phyloP scores from a whole-genome alignment of 1,284 basidiomycete genomes.

The Tilletia walkeri region DNA sequence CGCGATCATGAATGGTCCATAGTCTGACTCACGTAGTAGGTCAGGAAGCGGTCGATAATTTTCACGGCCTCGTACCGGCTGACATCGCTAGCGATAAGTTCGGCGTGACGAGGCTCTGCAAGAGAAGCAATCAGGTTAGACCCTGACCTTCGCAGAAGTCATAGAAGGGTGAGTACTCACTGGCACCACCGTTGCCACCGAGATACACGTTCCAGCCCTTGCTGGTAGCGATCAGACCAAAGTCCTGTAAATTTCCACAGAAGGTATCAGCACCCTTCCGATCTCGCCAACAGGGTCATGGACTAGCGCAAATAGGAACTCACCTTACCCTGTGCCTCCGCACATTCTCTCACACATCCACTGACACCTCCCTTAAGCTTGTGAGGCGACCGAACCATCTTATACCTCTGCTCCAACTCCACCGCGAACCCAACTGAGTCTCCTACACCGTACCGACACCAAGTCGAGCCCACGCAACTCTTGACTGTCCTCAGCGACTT shows the following conservation, averaged over 20 bases:
- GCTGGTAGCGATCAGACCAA: slow-evolving; percentile 73
- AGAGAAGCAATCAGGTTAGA: no score
- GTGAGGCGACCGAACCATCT: slow-evolving; percentile 69
- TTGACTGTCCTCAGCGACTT: slow-evolving; percentile 65
- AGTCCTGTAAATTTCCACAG: slow-evolving; percentile 62
- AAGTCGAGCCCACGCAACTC: slow-evolving; percentile 65
- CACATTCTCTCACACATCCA: slow-evolving; percentile 67
- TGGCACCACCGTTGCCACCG: slow-evolving; percentile 71
- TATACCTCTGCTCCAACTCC: slow-evolving; percentile 71
- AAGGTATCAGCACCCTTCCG: no score
- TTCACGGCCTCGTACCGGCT: slow-evolving; percentile 58
- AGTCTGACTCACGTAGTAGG: background rate
- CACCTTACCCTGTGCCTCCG: slow-evolving; percentile 38
- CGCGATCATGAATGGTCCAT: no score
- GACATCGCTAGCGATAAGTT: slow-evolving; percentile 59
- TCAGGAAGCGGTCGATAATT: slow-evolving; percentile 69
- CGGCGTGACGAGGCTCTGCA: slow-evolving; percentile 64
- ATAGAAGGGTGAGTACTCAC: no score
- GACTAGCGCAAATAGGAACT: no score
- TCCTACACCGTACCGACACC: slow-evolving; percentile 74
- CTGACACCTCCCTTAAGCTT: slow-evolving; percentile 69
- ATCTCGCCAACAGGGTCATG: no score
- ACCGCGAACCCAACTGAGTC: slow-evolving; percentile 74
- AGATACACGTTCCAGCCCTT: slow-evolving; percentile 66
- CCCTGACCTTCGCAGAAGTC: no score